Conservation (phyloP, 495 filamentous ascomycete species). For the Penicillium coprophilum region DNA sequence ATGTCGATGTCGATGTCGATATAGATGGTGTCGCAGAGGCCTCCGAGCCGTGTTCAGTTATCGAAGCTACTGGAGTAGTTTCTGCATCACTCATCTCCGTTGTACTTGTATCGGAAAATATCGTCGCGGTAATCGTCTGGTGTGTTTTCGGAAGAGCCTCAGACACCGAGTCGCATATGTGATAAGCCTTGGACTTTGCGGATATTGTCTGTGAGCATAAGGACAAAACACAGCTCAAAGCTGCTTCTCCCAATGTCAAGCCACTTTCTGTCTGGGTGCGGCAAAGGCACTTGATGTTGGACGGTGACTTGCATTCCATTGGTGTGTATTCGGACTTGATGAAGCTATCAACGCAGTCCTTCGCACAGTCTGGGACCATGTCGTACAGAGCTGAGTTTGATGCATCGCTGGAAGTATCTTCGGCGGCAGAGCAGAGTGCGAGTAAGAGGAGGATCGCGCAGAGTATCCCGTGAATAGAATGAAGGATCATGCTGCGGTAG, state of each 20-base stretch:
- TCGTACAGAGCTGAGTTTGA: conserved; percentile 28
- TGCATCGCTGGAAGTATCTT: conserved; percentile 16
- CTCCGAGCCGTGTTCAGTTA: conserved; percentile 3
- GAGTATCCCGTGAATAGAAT: conserved; percentile 30
- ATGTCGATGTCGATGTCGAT: neutral
- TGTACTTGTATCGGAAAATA: conserved; percentile 39
- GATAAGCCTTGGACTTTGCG: conserved; percentile 44
- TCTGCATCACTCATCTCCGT: conserved; percentile 20
- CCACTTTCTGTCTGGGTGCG: conserved; percentile 55
- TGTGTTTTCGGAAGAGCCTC: conserved; percentile 59
- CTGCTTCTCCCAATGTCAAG: conserved; percentile 69
- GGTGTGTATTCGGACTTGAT: conserved; percentile 55
- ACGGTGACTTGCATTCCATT: conserved; percentile 45
- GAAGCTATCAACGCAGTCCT: conserved; percentile 61
- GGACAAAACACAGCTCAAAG: conserved; percentile 59
- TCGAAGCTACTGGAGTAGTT: conserved; percentile 7
- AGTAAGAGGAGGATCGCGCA: conserved; percentile 28
- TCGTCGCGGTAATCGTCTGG: conserved; percentile 58
- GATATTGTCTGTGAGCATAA: conserved; percentile 34
- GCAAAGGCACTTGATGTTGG: conserved; percentile 63
- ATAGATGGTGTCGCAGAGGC: neutral
- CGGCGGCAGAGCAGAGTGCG: conserved; percentile 14
- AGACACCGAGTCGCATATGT: conserved; percentile 56
- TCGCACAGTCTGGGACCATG: conserved; percentile 63
- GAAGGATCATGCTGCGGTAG: conserved; percentile 38